Evolutionary conservation across 148 eudicot species (phyloP).

Genomic region (Rhododendron mucronatum): DNA sequence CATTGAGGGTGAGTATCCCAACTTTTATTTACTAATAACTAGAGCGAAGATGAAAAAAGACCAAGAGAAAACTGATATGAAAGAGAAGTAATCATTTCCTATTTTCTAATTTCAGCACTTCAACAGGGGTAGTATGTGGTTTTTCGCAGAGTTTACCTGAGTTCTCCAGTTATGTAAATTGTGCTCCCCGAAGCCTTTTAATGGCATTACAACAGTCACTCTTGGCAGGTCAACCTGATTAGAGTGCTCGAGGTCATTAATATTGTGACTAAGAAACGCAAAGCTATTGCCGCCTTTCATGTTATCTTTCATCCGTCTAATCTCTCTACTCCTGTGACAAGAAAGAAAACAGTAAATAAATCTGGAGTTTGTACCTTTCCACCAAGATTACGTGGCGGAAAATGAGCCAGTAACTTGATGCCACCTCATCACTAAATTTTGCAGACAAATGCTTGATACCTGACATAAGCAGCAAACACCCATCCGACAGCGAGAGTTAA

Average conservation of each 20-base stretch:
- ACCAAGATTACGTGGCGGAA: not conserved
- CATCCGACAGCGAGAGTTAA: slow-evolving; percentile 76
- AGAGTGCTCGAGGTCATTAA: slow-evolving; percentile 82
- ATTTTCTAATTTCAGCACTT: not conserved
- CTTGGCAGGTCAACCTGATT: slow-evolving; percentile 69
- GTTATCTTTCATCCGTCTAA: slow-evolving; percentile 53
- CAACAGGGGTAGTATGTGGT: not conserved
- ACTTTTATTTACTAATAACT: not conserved
- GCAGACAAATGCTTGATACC: slow-evolving; percentile 33
- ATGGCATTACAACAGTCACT: slow-evolving; percentile 90
- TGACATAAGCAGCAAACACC: slow-evolving; percentile 82
- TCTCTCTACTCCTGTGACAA: slow-evolving; percentile 73
- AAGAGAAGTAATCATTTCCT: not conserved
- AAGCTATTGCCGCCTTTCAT: slow-evolving; percentile 66
- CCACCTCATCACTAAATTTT: not conserved
- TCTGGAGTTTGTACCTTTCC: not conserved
- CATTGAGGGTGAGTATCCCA: not conserved
- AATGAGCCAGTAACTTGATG: not conserved
- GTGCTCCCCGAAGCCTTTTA: slow-evolving; percentile 97
- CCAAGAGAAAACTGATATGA: not conserved
- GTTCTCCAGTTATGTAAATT: slow-evolving; percentile 93
- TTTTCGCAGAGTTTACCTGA: slow-evolving; percentile 49
- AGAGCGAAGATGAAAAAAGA: not conserved
- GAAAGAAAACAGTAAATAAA: not conserved
- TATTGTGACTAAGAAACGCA: slow-evolving; percentile 69